Conservation (phyloP, 495 filamentous ascomycete genomes). For the Oleoguttula mirabilis region DNA sequence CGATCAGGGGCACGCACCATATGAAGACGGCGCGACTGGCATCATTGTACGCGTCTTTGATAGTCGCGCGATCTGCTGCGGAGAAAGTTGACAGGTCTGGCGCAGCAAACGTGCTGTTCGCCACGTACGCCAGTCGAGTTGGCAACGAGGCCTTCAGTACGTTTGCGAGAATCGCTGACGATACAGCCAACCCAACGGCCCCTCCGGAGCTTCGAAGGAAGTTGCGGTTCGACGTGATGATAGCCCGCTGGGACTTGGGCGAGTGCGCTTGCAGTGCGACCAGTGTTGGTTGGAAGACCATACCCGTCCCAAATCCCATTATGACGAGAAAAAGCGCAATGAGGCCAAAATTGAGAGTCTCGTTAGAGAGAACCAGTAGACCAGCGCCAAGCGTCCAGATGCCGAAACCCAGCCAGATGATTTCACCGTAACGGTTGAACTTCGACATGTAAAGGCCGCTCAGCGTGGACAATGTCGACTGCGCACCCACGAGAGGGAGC, state of each 20-base stretch:
- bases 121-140: constrained; percentile 30
- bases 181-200: constrained; percentile 47
- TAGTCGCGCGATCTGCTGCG: constrained; percentile 30
- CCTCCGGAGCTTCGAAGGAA: constrained; percentile 52
- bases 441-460: constrained; percentile 49
- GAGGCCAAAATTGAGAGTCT: constrained; percentile 35
- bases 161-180: constrained; percentile 44
- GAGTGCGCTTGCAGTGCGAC: constrained; percentile 54
- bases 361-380: constrained; percentile 40
- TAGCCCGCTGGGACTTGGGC: constrained; percentile 44
- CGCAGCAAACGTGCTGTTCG: constrained; percentile 34
- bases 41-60: constrained; percentile 39
- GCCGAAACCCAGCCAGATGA: constrained; percentile 45
- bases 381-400: constrained; percentile 45
- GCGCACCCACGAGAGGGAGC: constrained; percentile 41
- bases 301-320: constrained; percentile 45
- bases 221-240: constrained; percentile 51
- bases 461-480: constrained; percentile 39
- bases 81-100: constrained; percentile 28
- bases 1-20: constrained; percentile 44
- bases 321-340: constrained; percentile 43
- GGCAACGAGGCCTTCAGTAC: constrained; percentile 27
- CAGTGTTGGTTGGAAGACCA: constrained; percentile 47
- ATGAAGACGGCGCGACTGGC: constrained; percentile 44
- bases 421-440: constrained; percentile 43